Evolutionary conservation across 495 filamentous ascomycete genomes (phyloP), one percentile per base, ranked within the genome.

Genomic region (Parmelia sp.): DNA sequence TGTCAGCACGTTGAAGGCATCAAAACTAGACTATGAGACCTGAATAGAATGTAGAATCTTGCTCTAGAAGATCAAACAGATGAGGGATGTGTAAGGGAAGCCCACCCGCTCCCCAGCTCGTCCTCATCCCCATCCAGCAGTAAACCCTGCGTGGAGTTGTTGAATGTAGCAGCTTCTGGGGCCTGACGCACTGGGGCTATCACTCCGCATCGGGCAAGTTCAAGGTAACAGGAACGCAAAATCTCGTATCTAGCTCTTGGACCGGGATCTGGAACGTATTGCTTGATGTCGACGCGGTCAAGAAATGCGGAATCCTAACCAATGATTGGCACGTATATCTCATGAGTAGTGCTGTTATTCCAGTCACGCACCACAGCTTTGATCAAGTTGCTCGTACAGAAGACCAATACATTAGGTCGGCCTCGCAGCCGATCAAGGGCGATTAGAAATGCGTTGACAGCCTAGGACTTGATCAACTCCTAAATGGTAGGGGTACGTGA

Each of bases 211-310:
- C 73, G 73, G 45, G 77, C 76, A 37, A 85, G 70, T 61, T 83
- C 78, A 64, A 81, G 76, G 25, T 83, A 64, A 55, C 76, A 77
- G 12, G 74, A 76, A 55, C 79, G 77, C 47, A 83, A 74, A 44
- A 85, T 85, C 39, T 75, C 76, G 68, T 85, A 85, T 39, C 76
- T 73, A 25, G 75, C 75, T 35, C 66, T 64, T 1, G 66, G 58
- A 33, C 68, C 68, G 36, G 83, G 75, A 10, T 68, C 65, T 23
- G 76, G 75, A 58, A 85, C 74, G 56, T 73, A 71, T 55, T 84
- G 77, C 62, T 81, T 82, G 58, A 83, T 74, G 64, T 83, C 80
- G 47, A 79, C 75, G 4, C 83, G 76, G 64, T 86, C 82, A n/a
- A 84, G 71, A 64, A 86, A 84, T 10, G 83, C 83, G 27, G 69